Base-by-base conservation (phyloP, 1,139 yeast genomes). In the Kurtzmaniella quercitrusa region DNA sequence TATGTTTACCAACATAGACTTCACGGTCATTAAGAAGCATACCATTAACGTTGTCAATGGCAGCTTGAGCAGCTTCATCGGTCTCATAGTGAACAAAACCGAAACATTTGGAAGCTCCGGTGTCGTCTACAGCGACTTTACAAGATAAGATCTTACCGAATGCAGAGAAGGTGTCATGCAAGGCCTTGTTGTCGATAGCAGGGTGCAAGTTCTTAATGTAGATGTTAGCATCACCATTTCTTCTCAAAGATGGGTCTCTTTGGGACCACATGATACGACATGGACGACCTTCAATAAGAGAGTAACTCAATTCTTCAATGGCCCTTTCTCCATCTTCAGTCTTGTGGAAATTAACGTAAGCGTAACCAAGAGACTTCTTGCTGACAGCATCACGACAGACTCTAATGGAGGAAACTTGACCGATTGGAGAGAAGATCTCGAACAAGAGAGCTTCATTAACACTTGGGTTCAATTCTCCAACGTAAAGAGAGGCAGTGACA, bases 191-290 rank as follows among this genome's bases (percentile, higher is more conserved):
- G 75, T 93, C 99, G 63, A 93, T 93, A 62, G 91, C 96, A 49
- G 96, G 95, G 71, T 93, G 97, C 74, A 93, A 83, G 82, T 93
- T 94, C 84, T 93, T 93, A 77, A 93, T 93, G 81, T 87, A 93
- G 57, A 94, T 85, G 81, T 93, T 93, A 63, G 97, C 97, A 55
- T 89, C 87, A 68, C 98, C 98, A 64, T 86, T 85, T 79, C 88
- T 89, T 80, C 98, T 88, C 60, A 85, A 71, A 53, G 96, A 81
- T 53, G 98, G 98, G 69, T 93, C 98, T 75, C 98, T 89, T 79
- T 94, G 98, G 56, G 98, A 90, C 97, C 98, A 91, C 98, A 94
- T 94, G 76, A 93, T 93, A 74, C 99, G 91, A 75, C 98, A 90
- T 60, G 97, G 93, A 65, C 87, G 90, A 63, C 97, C 98, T 73